Evolutionary conservation across 1,139 yeast genomes (phyloP).

Genomic region (Geotrichum cucujoidarum): DNA sequence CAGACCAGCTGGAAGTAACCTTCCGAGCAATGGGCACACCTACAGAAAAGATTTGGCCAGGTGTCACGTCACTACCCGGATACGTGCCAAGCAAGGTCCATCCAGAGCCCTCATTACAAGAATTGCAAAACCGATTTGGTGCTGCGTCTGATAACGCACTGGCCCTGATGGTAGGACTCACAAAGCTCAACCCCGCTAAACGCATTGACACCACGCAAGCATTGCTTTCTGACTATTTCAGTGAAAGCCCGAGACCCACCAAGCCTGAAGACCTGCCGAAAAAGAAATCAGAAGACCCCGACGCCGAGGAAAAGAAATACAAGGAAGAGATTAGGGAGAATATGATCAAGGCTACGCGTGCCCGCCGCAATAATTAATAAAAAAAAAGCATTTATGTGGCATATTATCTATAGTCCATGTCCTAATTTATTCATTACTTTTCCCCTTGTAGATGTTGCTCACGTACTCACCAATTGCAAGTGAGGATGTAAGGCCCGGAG

Average conservation of each 20-base stretch:
- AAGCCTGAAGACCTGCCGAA: slow-evolving; percentile 65
- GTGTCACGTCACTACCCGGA: slow-evolving; percentile 70
- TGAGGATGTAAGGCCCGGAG: slow-evolving; percentile 82
- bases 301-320: slow-evolving; percentile 24
- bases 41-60: slow-evolving; percentile 88
- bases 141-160: slow-evolving; percentile 90
- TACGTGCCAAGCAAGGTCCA: slow-evolving; percentile 48
- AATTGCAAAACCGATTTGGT: slow-evolving; percentile 74
- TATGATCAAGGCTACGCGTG: slow-evolving; percentile 28
- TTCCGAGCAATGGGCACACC: slow-evolving; percentile 96
- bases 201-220: slow-evolving; percentile 67
- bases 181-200: slow-evolving; percentile 70
- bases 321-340: slow-evolving; percentile 26
- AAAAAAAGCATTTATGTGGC: neutral
- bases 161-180: slow-evolving; percentile 67
- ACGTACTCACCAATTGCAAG: slow-evolving; percentile 81
- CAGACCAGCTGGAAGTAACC: slow-evolving; percentile 84
- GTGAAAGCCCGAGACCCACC: slow-evolving; percentile 73
- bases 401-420: neutral
- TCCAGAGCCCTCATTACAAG: slow-evolving; percentile 81
- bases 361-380: slow-evolving; percentile 14
- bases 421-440: neutral
- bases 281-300: slow-evolving; percentile 31
- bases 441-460: slow-evolving; percentile 24
- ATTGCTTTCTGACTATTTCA: slow-evolving; percentile 61